Conservation (phyloP, 2,329 filamentous ascomycete species). For the Mycosphaerella sp. region DNA sequence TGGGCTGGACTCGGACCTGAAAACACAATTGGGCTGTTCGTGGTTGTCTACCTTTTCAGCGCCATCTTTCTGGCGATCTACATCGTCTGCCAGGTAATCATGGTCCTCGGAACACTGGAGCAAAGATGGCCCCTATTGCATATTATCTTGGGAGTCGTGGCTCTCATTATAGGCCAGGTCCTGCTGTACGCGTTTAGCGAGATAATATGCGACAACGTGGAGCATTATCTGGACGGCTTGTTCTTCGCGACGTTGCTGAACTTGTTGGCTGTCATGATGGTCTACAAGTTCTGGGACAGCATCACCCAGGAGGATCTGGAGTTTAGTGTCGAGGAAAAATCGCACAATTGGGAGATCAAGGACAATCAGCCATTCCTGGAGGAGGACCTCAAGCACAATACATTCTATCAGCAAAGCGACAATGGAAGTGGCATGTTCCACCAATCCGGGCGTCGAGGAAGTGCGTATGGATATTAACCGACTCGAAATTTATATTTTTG, state of each 20-base stretch:
- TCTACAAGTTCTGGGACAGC: constrained; percentile 99
- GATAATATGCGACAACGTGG: constrained; percentile 72
- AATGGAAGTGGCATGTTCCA: constrained; percentile 47
- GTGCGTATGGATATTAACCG: constrained; percentile 19
- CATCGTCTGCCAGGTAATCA: constrained; percentile 75
- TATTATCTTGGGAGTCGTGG: constrained; percentile 82
- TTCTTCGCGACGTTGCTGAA: constrained; percentile 96
- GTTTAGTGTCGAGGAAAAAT: constrained; percentile 90
- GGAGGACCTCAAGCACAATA: constrained; percentile 63
- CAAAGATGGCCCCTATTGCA: constrained; percentile 94
- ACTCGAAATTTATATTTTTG: constrained; percentile 2
- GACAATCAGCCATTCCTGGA: constrained; percentile 66
- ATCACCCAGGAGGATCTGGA: constrained; percentile 98
- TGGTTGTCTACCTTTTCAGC: constrained; percentile 86
- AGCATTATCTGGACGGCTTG: constrained; percentile 89
- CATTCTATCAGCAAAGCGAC: constrained; percentile 64
- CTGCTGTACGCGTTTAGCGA: constrained; percentile 85
- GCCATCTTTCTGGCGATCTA: constrained; percentile 82
- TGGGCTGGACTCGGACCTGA: constrained; percentile 81
- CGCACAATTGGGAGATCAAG: constrained; percentile 98
- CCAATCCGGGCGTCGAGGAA: constrained; percentile 24
- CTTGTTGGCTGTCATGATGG: constrained; percentile 95
- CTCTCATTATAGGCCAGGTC: constrained; percentile 88
- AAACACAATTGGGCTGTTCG: constrained; percentile 82
- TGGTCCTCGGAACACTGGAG: constrained; percentile 83